phyloP scores from a whole-genome alignment of 2,329 filamentous ascomycete genomes.

The Ambrosiella cleistominuta region DNA sequence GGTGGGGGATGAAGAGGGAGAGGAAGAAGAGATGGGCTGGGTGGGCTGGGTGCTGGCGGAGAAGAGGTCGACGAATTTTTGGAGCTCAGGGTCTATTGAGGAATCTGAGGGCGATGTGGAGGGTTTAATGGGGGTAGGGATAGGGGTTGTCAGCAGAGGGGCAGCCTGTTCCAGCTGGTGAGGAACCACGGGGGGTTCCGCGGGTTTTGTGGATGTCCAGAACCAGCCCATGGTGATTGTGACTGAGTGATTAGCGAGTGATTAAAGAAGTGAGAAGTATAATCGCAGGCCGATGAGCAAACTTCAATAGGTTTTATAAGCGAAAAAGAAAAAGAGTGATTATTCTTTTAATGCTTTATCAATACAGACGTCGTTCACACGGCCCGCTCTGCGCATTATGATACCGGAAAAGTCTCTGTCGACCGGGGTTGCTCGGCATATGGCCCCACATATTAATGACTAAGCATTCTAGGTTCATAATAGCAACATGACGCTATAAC shows the following conservation, averaged over 20 bases:
- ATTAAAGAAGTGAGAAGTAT: not conserved
- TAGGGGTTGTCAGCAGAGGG: conserved; percentile 11
- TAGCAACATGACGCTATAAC: too few species aligned
- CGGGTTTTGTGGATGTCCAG: conserved; percentile 25
- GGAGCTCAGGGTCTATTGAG: conserved; percentile 31
- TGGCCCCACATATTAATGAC: too few species aligned
- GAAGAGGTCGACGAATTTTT: conserved; percentile 35
- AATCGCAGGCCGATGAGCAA: not conserved
- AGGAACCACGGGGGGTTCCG: not conserved
- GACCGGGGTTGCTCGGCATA: too few species aligned
- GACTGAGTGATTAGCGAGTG: not conserved
- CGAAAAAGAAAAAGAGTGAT: not conserved
- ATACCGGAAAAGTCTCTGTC: too few species aligned
- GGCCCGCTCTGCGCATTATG: too few species aligned
- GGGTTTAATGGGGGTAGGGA: conserved; percentile 13
- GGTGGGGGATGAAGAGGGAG: conserved; percentile 16
- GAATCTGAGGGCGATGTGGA: conserved; percentile 15
- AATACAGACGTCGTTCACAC: not conserved
- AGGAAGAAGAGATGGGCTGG: conserved; percentile 15
- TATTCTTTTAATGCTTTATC: not conserved
- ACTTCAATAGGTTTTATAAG: not conserved
- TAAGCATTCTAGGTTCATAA: too few species aligned
- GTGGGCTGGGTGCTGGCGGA: conserved; percentile 19
- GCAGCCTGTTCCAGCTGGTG: not conserved
- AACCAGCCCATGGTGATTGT: conserved; percentile 40